Base-by-base conservation (phyloP, 495 filamentous ascomycete genomes). In the Massariosphaeria phaeospora region DNA sequence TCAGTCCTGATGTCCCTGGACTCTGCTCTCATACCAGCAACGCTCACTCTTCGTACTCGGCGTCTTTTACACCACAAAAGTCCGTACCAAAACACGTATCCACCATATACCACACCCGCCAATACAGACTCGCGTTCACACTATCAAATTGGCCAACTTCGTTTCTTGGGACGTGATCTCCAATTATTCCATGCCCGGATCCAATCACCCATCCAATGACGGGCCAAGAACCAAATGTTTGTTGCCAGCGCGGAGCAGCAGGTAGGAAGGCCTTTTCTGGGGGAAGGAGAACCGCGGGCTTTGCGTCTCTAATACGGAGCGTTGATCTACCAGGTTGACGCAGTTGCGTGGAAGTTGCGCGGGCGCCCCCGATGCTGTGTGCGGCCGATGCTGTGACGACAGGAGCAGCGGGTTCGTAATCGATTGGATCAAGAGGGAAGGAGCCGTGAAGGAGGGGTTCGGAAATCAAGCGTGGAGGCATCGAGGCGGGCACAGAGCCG, bases 101-200 rank as follows among this genome's bases (percentile, higher is more conserved):
- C 40, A 72, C 34, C 55, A 48, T 58, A 21, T 56, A 62, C 48
- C 60, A 71, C 24, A 67, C 48, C 42, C 63, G 78, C 89, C 89
- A 95, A 69, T 91, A 94, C 35, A 84, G 66, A 52, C 82, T 86
- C 2, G 89, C 89, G 54, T 75, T 79, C 31, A 75, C 77, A 69
- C 79, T 84, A 61, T 95, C 89, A 55, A 94, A 90, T 1, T 79
- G 78, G n/a, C 88, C 89, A 41, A 81, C 73, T n/a, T 90, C 88
- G 29, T 75, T 81, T 35, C 86, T 76, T 33, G 87, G 86, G 18
- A 91, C 82, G 46, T 82, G 79, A 57, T 82, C 82, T 3, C 89
- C 89, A 49, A 94, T 91, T 51, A 93, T 81, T 54, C 88, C 85
- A 24, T 84, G 80, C 3, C 79, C 84, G 57, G 55, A 45, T 0